A percentile compares a stretch with the other conserved stretches of the same genome.
phyloP scores from a whole-genome alignment of 1,284 basidiomycete species.

The Cutaneotrichosporon cavernicola region DNA sequence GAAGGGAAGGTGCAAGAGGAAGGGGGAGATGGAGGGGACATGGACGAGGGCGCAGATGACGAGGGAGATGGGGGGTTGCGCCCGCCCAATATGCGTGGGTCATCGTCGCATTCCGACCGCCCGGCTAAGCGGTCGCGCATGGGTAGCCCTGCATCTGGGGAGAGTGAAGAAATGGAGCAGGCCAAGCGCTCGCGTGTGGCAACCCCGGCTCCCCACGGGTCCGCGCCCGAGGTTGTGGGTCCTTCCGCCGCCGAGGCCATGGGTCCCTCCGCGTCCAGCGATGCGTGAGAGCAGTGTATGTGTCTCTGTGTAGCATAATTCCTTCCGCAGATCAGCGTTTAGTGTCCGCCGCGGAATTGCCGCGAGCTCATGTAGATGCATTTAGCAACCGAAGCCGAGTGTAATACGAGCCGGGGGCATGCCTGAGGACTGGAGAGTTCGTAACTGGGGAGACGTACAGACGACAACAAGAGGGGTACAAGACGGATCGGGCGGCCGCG shows the following conservation, averaged over 20 bases:
- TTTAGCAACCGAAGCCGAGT: neutral
- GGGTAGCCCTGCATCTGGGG: slow-evolving; percentile 10
- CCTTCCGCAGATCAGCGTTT: neutral
- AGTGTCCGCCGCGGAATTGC: neutral
- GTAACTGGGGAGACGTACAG: slow-evolving; percentile 5
- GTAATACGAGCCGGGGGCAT: neutral
- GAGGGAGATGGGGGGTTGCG: neutral
- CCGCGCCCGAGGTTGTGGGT: neutral
- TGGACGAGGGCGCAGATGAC: neutral
- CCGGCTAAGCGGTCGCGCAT: slow-evolving; percentile 19
- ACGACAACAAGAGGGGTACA: slow-evolving; percentile 2
- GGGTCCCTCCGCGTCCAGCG: neutral
- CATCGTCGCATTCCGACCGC: slow-evolving; percentile 12
- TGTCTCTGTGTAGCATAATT: slow-evolving; percentile 3
- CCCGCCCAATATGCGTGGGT: neutral
- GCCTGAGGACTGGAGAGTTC: slow-evolving; percentile 1
- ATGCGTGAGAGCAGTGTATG: neutral
- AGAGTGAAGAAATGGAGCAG: neutral
- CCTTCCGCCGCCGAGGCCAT: neutral
- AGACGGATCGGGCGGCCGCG: neutral
- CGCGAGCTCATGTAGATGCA: slow-evolving; percentile 3
- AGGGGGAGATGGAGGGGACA: neutral
- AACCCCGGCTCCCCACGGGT: neutral
- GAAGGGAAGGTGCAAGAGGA: slow-evolving; percentile 5
- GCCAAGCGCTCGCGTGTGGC: neutral